Evolutionary conservation across 148 eudicot species (phyloP), one percentile per base, ranked within the genome.

Genomic region (Fallopia convolvulus): DNA sequence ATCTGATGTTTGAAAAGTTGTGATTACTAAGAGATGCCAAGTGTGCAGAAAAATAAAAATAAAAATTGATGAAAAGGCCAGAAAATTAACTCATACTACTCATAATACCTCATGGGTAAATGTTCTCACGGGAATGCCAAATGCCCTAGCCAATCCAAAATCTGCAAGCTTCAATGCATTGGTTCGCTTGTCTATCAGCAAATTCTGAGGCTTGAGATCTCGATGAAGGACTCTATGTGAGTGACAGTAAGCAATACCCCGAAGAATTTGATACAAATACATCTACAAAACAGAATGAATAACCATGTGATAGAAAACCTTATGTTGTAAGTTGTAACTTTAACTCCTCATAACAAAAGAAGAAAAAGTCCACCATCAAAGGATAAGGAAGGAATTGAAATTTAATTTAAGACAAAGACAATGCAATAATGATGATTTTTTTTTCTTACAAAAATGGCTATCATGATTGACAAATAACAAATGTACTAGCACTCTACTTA

Each of bases 141-240:
- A 93, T 72, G 97, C 97, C 80, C 98, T 91, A 47, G 94, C 98
- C 85, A 93, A 82, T 79, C 99, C 99, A 84, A 94, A 94, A 82
- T 94, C 99, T 36, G 99, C 99, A 82, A 94, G 97, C 82, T 94
- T 94, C 55, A 94, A 81, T 33, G 95, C 89, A 85, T 94, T 94
- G 48, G 91, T 94, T 74, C 89, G 86, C 41, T 89, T 90, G 82
- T 94, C 99, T 75, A 94, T 92, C 85, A 94, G 83, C 89, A 94
- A 79, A 85, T 94, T 94, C 81, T 94, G 97, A 66, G 99, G 99
- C 86, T 94, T 94, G 85, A 94, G 78, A 77, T 94, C 99, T 74
- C 99, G 88, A 78, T 94, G 99, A 70, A 94, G 94, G 81, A 94
- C 96, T 83, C 99, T 87, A 79, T 94, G 99, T 65, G 97, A 94